Conservation (phyloP, 2,329 filamentous ascomycete species). For the Aspergillus cejpii region DNA sequence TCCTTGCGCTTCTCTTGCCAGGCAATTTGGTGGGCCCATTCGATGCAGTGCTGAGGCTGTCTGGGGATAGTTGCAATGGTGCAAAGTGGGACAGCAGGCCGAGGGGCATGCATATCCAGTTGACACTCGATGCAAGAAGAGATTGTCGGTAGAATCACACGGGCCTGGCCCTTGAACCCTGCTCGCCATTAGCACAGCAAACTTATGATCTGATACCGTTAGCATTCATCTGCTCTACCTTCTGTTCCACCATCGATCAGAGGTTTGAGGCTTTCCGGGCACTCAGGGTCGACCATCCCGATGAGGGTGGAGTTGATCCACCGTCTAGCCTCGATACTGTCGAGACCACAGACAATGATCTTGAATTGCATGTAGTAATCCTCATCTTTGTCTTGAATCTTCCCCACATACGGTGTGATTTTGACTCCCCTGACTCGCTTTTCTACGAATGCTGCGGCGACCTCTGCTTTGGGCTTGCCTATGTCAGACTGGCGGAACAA, state of each 20-base stretch:
- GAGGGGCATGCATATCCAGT: conserved; percentile 96
- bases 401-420: conserved; percentile 89
- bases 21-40: conserved; percentile 97
- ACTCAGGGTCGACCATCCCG: conserved; percentile 76
- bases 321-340: conserved; percentile 93
- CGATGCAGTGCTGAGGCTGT: conserved; percentile 95
- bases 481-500: conserved; percentile 89
- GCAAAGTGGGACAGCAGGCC: conserved; percentile 91
- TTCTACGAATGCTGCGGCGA: conserved; percentile 87
- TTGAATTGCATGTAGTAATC: conserved; percentile 97
- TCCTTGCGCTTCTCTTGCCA: conserved; percentile 86
- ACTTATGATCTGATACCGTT: background rate
- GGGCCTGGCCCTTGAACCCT: conserved; percentile 94
- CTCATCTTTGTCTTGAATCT: conserved; percentile 94
- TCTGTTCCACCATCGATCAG: conserved; percentile 95
- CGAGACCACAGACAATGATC: conserved; percentile 84
- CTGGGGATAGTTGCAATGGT: conserved; percentile 93
- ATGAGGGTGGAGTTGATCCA: conserved; percentile 97
- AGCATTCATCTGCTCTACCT: conserved; percentile 41
- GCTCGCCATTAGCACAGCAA: conserved; percentile 14
- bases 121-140: conserved; percentile 98
- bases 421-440: conserved; percentile 79
- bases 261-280: conserved; percentile 82
- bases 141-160: conserved; percentile 84
- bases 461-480: conserved; percentile 86